Percentiles rank a stretch among this genome's conserved stretches.
phyloP scores from a whole-genome alignment of 2,329 filamentous ascomycete genomes.

The Xylaria polymorpha region DNA sequence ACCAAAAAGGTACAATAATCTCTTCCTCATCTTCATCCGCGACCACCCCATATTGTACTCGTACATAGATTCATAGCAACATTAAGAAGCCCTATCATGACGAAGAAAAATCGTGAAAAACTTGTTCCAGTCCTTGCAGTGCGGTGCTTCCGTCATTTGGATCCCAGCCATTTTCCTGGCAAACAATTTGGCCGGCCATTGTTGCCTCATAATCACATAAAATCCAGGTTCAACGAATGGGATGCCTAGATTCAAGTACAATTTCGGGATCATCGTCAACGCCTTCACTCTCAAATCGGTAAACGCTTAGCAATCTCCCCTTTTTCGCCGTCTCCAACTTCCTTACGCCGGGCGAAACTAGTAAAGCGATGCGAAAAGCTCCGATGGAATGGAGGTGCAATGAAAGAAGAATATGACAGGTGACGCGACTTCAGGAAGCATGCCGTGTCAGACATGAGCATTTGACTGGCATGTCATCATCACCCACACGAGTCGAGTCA shows the following conservation, averaged over 20 bases:
- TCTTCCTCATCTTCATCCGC: neutral
- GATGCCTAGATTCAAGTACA: constrained; percentile 13
- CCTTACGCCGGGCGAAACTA: constrained; percentile 2
- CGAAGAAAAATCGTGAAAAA: constrained; percentile 11
- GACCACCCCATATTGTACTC: constrained; percentile 31
- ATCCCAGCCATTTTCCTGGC: constrained; percentile 17
- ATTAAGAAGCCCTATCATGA: constrained; percentile 3
- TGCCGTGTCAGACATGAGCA: neutral
- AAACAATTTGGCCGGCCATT: constrained; percentile 1
- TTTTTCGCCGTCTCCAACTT: constrained; percentile 11
- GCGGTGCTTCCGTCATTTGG: constrained; percentile 4
- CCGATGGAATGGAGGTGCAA: constrained; percentile 12
- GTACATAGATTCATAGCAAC: constrained; percentile 22
- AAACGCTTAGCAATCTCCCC: neutral
- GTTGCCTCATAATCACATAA: constrained; percentile 12
- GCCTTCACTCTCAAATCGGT: constrained; percentile 10
- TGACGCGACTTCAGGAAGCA: neutral
- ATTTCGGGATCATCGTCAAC: neutral
- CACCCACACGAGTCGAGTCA: neutral
- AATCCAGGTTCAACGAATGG: neutral
- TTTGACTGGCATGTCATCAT: constrained; percentile 11
- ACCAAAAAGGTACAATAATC: constrained; percentile 1
- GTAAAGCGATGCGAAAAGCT: constrained; percentile 19
- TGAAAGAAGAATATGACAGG: constrained; percentile 1
- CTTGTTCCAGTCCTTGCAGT: neutral